A percentile compares a stretch with the other conserved stretches of the same genome.
These are phyloP conservation scores for Filosporella fistucella DNA, from an alignment of 495 filamentous ascomycete genomes.

Conservation along the genomic window DNA sequence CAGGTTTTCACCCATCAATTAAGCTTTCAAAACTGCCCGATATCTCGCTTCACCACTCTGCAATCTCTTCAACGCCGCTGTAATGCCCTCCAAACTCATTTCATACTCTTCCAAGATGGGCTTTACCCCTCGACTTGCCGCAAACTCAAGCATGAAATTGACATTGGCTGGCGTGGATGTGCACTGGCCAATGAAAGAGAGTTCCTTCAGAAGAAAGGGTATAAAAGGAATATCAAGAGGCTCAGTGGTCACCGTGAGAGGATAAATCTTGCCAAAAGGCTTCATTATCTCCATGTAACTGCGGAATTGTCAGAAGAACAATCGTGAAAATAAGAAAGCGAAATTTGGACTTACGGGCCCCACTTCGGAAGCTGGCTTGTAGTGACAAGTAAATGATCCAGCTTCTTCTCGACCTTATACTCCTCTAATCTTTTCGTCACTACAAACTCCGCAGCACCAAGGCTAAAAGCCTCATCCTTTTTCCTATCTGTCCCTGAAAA, in stretches of 20 bases:
- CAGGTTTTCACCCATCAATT: too few species aligned
- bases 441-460: slow-evolving; percentile 53
- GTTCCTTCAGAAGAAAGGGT: slow-evolving; percentile 34
- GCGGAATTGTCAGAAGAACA: too few species aligned
- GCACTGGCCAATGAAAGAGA: slow-evolving; percentile 45
- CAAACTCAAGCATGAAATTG: slow-evolving; percentile 34
- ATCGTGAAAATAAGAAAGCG: too few species aligned
- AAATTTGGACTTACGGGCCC: slow-evolving; percentile 28
- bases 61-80: slow-evolving; percentile 47
- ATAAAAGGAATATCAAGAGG: slow-evolving; percentile 40
- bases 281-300: too few species aligned
- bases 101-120: slow-evolving; percentile 31
- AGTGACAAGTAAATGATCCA: slow-evolving; percentile 36
- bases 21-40: slow-evolving; percentile 42
- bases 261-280: slow-evolving; percentile 37
- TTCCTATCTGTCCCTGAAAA: slow-evolving; percentile 45
- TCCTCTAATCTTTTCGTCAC: slow-evolving; percentile 26
- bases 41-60: slow-evolving; percentile 51
- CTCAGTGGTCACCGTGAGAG: slow-evolving; percentile 38
- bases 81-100: slow-evolving; percentile 47
- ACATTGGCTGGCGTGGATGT: slow-evolving; percentile 30
- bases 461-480: slow-evolving; percentile 44
- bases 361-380: slow-evolving; percentile 28
- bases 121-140: slow-evolving; percentile 28
- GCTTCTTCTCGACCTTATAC: slow-evolving; percentile 12